Evolutionary conservation across 495 filamentous ascomycete genomes (phyloP), one percentile per base, ranked within the genome.

Genomic region (Coniosporium apollinis): DNA sequence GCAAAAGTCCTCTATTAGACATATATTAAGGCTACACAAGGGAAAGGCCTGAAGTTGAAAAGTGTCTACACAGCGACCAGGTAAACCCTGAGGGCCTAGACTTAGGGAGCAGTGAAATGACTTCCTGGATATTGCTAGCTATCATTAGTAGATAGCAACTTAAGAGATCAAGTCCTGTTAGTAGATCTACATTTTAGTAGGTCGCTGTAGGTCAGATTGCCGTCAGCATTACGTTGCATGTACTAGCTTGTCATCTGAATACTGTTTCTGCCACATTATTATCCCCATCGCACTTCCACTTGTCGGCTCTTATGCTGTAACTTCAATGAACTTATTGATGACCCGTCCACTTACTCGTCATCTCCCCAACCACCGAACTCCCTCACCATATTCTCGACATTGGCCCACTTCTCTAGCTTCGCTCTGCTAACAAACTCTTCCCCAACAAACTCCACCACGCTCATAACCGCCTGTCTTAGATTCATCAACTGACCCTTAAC

Each of bases 401-500:
- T 26, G 24, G 24, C 24, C 24, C 24, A 26, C 24, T 26, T 26
- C 24, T 26, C 24, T 13, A 26, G 24, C 24, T 26, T 26, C 24
- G 24, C 24, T 26, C 24, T 26, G 13, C 30, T 9, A 32, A n/a
- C 30, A n/a, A 32, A 32, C 30, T 32, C 16, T 18, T 18, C 16
- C 30, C 30, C 30, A 32, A 14, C 8, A 32, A 32, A 32, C 30
- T 32, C 30, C 30, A 18, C 30, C 30, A 32, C 30, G 9, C 10
- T 32, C 30, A n/a, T 18, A 32, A 32, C 16, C 10, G 16, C 30
- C 30, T 26, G 24, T 26, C 24, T 26, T 13, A 26, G 13, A 26
- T 26, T 13, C 13, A 7, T 13, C 13, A 26, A 26, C 24, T 26
- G 24, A 26, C 24, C 24, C 24, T 26, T 13, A 26, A 26, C 13